Conservation (phyloP, 2,329 filamentous ascomycete genomes). For the Tympanopsis confertula region DNA sequence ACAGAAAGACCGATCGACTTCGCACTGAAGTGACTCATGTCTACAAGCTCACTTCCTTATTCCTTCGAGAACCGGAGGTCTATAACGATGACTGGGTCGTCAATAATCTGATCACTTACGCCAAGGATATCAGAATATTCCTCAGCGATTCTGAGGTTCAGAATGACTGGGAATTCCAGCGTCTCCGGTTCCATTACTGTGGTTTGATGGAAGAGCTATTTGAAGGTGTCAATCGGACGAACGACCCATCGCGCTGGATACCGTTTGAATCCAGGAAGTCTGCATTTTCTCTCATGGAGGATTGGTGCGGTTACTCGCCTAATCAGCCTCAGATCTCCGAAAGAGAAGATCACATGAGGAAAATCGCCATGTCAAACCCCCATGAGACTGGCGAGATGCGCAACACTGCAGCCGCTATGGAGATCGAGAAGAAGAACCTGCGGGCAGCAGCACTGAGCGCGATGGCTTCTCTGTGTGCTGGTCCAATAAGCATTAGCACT, state of each 20-base stretch:
- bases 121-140: slow-evolving; percentile 86
- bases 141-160: slow-evolving; percentile 91
- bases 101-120: slow-evolving; percentile 76
- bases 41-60: slow-evolving; percentile 86
- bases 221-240: slow-evolving; percentile 75
- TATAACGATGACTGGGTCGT: slow-evolving; percentile 84
- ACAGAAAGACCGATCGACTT: slow-evolving; percentile 72
- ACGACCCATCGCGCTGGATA: slow-evolving; percentile 85
- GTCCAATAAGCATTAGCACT: slow-evolving; percentile 75
- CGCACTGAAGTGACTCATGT: slow-evolving; percentile 93
- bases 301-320: slow-evolving; percentile 95
- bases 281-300: slow-evolving; percentile 92
- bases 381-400: slow-evolving; percentile 66
- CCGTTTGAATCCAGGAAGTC: slow-evolving; percentile 94
- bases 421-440: slow-evolving; percentile 91
- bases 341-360: slow-evolving; percentile 77
- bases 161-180: slow-evolving; percentile 88
- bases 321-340: slow-evolving; percentile 74
- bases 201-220: slow-evolving; percentile 87
- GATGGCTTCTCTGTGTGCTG: slow-evolving; percentile 82
- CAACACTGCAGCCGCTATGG: slow-evolving; percentile 77
- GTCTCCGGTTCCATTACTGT: slow-evolving; percentile 83
- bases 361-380: slow-evolving; percentile 64
- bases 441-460: slow-evolving; percentile 82
- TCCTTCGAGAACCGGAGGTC: slow-evolving; percentile 67